Conservation (phyloP, 495 filamentous ascomycete genomes). For the Hypoxylon fragiforme region DNA sequence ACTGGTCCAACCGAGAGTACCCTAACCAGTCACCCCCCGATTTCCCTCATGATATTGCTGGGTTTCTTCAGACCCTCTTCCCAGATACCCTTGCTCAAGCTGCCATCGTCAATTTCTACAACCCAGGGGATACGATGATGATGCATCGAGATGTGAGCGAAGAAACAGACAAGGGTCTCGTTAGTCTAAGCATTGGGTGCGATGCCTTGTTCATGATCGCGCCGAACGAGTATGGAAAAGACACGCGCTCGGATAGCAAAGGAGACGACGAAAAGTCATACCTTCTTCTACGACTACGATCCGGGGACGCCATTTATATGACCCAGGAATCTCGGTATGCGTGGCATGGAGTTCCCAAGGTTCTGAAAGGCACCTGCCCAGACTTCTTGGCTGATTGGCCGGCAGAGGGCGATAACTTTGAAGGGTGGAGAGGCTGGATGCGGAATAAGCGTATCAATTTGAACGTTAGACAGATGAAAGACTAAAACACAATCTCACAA, state of each 20-base stretch:
- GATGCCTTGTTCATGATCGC: constrained; percentile 79
- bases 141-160: constrained; percentile 92
- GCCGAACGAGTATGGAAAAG: constrained; percentile 42
- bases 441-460: constrained; percentile 80
- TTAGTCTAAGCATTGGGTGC: constrained; percentile 86
- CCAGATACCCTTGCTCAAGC: constrained; percentile 76
- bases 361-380: constrained; percentile 77
- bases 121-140: constrained; percentile 82
- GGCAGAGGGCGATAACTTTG: constrained; percentile 52
- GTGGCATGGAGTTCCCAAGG: constrained; percentile 91
- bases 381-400: constrained; percentile 77
- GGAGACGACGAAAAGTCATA: constrained; percentile 43
- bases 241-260: constrained; percentile 23
- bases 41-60: constrained; percentile 74
- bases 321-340: constrained; percentile 75
- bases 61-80: constrained; percentile 66
- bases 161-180: constrained; percentile 68
- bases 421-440: constrained; percentile 84
- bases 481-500: too few species aligned
- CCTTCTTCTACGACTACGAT: constrained; percentile 67
- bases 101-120: constrained; percentile 90
- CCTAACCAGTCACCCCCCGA: constrained; percentile 64
- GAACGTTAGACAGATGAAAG: constrained; percentile 89
- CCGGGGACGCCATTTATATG: constrained; percentile 86
- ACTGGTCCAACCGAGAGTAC: constrained; percentile 87